A percentile compares a stretch with the other conserved stretches of the same genome.
Conservation (phyloP, 805 yeast species). For the Kodamaea sagamina region DNA sequence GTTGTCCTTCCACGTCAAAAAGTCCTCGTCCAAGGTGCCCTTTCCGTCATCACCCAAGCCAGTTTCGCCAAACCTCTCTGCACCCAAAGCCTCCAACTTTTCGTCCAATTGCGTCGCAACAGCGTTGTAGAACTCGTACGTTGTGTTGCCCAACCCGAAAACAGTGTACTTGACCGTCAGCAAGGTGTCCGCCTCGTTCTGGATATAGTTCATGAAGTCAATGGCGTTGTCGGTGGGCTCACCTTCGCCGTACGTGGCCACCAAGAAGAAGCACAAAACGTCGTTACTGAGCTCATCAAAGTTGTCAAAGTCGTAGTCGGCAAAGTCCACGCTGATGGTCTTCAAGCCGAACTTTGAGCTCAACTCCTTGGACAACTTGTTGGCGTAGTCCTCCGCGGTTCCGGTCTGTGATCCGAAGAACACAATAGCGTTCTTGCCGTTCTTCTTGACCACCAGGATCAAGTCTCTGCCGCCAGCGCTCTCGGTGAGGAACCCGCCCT, state of each 20-base stretch:
- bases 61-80: constrained; percentile 66
- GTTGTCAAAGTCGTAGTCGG: constrained; percentile 82
- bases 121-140: constrained; percentile 89
- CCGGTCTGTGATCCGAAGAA: constrained; percentile 97
- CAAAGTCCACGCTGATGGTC: constrained; percentile 84
- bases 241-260: constrained; percentile 98
- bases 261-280: constrained; percentile 61
- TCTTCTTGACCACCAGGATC: constrained; percentile 54
- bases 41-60: constrained; percentile 96
- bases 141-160: constrained; percentile 93
- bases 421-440: constrained; percentile 74
- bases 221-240: constrained; percentile 97
- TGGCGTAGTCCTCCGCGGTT: constrained; percentile 96
- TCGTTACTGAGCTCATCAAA: constrained; percentile 63
- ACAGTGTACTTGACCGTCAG: constrained; percentile 64
- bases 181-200: constrained; percentile 54
- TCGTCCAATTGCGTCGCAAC: constrained; percentile 66
- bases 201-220: constrained; percentile 69
- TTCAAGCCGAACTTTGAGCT: constrained; percentile 77
- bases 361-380: constrained; percentile 86
- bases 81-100: constrained; percentile 63
- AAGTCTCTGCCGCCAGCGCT: constrained; percentile 53
- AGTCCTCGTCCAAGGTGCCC: constrained; percentile 95
- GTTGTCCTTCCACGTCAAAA: constrained; percentile 85
- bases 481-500: constrained; percentile 30